These are phyloP conservation scores for Beta corolliflora DNA, from an alignment of 179 eudicot genomes.

Conservation along the genomic window DNA sequence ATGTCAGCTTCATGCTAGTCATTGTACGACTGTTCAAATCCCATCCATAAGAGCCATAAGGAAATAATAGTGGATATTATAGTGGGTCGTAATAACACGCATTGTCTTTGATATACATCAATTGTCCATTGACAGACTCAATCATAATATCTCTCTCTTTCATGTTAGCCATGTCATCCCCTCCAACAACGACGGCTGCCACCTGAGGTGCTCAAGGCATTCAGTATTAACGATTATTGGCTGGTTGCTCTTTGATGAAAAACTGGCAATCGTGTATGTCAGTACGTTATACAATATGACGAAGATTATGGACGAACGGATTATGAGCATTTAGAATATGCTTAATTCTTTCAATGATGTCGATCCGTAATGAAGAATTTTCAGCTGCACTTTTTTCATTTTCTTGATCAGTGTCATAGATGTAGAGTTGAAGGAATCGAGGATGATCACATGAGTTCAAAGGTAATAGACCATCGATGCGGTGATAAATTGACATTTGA, in stretches of 20 bases:
- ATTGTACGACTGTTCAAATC: too few relatives aligned
- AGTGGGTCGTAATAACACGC: too few relatives aligned
- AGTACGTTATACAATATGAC: not conserved
- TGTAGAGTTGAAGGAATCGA: not conserved
- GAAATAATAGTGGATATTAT: too few relatives aligned
- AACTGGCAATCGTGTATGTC: not conserved
- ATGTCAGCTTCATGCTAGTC: too few relatives aligned
- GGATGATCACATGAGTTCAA: not conserved
- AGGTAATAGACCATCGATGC: not conserved
- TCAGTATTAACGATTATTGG: not conserved
- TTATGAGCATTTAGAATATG: not conserved
- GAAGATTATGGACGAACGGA: not conserved
- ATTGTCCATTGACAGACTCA: too few relatives aligned
- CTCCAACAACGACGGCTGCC: not conserved
- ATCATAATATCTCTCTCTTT: too few relatives aligned
- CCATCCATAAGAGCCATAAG: too few relatives aligned
- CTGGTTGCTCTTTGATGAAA: not conserved
- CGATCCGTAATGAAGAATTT: too few relatives aligned
- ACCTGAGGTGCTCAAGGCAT: slow-evolving; percentile 9
- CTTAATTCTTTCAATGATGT: not conserved
- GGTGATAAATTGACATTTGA: too few relatives aligned
- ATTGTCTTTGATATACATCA: too few relatives aligned
- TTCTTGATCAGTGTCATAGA: slow-evolving; percentile 13
- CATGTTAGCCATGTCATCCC: too few relatives aligned
- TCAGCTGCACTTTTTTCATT: not conserved